A percentile compares a stretch with the other conserved stretches of the same genome.
Evolutionary conservation across 73 alveolate species (phyloP).

Genomic region (Tetrahymena thermophila): DNA sequence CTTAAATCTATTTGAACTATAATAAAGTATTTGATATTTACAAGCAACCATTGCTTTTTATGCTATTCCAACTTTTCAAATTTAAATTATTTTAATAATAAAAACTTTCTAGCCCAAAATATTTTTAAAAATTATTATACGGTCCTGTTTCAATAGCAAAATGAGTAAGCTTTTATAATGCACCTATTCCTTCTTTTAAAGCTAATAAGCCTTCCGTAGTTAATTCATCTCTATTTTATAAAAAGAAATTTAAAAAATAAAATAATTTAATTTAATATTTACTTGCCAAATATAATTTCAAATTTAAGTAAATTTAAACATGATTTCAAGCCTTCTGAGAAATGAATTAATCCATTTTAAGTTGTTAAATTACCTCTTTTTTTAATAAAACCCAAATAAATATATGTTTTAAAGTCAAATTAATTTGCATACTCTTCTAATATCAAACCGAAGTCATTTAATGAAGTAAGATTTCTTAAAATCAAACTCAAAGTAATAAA

Average conservation of each 20-base stretch:
- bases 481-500: background rate
- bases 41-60: background rate
- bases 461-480: background rate
- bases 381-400: background rate
- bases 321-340: background rate
- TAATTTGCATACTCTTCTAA: background rate
- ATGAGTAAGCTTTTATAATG: background rate
- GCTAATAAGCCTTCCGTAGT: background rate
- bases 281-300: background rate
- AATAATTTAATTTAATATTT: background rate
- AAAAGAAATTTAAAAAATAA: background rate
- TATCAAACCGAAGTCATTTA: background rate
- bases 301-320: background rate
- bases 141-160: background rate
- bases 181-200: background rate
- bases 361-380: background rate
- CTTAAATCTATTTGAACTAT: background rate
- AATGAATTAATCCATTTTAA: background rate
- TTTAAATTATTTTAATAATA: background rate
- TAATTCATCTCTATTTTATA: background rate
- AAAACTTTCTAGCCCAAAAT: background rate
- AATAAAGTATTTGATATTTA: background rate
- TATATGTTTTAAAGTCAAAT: background rate
- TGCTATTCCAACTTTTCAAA: background rate
- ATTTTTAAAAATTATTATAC: background rate